A percentile compares a stretch with the other conserved stretches of the same genome.
Evolutionary conservation across 2,329 filamentous ascomycete species (phyloP).

Genomic region (Pestalotiopsis sp.): DNA sequence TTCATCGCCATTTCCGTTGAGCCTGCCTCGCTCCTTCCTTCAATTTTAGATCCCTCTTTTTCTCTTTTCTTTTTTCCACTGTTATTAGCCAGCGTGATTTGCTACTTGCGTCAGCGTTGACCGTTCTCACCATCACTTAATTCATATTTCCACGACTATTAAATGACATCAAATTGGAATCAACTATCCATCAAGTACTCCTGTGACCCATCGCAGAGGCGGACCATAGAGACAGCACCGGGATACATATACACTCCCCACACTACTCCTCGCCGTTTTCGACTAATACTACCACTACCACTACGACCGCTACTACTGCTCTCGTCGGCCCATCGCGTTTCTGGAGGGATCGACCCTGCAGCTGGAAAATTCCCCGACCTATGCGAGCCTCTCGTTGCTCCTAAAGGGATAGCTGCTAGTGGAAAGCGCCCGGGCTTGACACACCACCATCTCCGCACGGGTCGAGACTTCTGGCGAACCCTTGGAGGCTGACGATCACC

Average conservation of each 20-base stretch:
- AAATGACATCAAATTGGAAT: too few species aligned
- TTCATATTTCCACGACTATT: too few species aligned
- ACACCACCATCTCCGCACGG: constrained; percentile 30
- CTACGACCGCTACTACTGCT: constrained; percentile 23
- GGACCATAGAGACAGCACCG: background rate
- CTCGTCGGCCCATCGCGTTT: background rate
- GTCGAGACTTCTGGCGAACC: constrained; percentile 18
- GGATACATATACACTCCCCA: background rate
- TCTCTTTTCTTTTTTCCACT: background rate
- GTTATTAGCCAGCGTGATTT: background rate
- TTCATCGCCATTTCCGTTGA: background rate
- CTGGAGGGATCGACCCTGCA: constrained; percentile 35
- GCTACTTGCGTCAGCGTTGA: background rate
- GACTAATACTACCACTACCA: constrained; percentile 14
- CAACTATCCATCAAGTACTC: too few species aligned
- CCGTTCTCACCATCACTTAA: too few species aligned
- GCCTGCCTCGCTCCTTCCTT: background rate
- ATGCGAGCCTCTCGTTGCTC: constrained; percentile 26
- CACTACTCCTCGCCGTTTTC: background rate
- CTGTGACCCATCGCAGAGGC: background rate
- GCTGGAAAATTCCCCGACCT: constrained; percentile 27
- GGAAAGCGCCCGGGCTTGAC: constrained; percentile 29
- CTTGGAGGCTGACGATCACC: constrained; percentile 20
- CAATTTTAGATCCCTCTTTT: background rate
- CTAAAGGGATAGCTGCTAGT: constrained; percentile 20